Percentiles rank a stretch among this genome's conserved stretches.
Conservation (phyloP, 176 grass and related monocot genomes). For the Puya raimondii region DNA sequence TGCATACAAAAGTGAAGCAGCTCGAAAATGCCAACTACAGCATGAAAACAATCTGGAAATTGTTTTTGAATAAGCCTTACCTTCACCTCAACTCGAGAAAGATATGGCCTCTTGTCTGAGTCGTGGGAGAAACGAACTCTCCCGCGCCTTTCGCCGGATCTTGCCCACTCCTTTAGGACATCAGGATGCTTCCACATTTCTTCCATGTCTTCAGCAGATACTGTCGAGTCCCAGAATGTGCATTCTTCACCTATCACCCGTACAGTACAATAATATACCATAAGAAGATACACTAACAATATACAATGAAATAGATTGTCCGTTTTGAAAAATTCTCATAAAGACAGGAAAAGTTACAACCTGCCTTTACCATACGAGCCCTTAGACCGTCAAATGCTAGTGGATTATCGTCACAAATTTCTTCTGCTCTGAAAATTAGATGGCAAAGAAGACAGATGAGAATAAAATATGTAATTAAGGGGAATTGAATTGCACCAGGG, state of each 20-base stretch:
- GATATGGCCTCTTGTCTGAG: slow-evolving; percentile 78
- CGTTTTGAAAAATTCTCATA: background rate
- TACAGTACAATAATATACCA: slow-evolving; percentile 13
- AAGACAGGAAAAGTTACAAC: slow-evolving; percentile 18
- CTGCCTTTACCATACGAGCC: slow-evolving; percentile 20
- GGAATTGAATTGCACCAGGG: too few relatives aligned
- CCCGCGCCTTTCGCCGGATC: slow-evolving; percentile 79
- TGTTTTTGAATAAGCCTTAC: slow-evolving; percentile 21
- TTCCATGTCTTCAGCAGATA: slow-evolving; percentile 64
- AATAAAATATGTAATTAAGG: background rate
- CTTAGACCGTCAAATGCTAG: slow-evolving; percentile 12
- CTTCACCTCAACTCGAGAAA: slow-evolving; percentile 95
- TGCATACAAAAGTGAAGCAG: background rate
- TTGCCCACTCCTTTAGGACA: slow-evolving; percentile 77
- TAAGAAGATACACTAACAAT: background rate
- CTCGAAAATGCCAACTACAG: background rate
- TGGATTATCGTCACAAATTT: slow-evolving; percentile 22
- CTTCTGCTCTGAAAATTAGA: slow-evolving; percentile 38
- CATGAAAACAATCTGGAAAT: background rate
- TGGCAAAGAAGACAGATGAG: background rate
- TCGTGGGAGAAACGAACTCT: slow-evolving; percentile 82
- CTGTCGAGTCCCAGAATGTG: slow-evolving; percentile 79
- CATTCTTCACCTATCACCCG: slow-evolving; percentile 47
- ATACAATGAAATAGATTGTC: background rate
- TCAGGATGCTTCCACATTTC: slow-evolving; percentile 75